A percentile compares a stretch with the other conserved stretches of the same genome.
These are phyloP conservation scores for Paramyrothecium roridum DNA, from an alignment of 2,329 filamentous ascomycete species.

Conservation along the genomic window DNA sequence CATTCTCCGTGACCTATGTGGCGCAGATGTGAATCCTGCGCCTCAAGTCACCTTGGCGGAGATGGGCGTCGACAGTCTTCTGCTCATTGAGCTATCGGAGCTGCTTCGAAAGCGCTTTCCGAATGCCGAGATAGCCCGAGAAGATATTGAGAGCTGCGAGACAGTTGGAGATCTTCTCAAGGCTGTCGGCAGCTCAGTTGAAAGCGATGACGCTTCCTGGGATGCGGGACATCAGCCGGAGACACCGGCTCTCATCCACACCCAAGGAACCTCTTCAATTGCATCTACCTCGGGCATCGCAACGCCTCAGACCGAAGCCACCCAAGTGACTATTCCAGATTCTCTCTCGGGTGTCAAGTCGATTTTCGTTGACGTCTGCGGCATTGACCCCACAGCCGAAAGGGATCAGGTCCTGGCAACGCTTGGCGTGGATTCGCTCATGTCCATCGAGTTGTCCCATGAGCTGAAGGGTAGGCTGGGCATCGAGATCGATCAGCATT, in stretches of 20 bases:
- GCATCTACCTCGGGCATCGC: neutral
- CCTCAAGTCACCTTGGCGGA: conserved; percentile 11
- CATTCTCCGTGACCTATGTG: conserved; percentile 50
- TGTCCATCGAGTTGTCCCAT: conserved; percentile 17
- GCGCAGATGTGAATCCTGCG: conserved; percentile 42
- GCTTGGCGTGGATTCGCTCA: conserved; percentile 20
- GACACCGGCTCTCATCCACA: neutral
- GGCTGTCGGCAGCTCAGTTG: neutral
- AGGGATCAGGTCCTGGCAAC: conserved; percentile 7
- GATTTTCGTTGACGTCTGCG: conserved; percentile 18
- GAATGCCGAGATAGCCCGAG: neutral
- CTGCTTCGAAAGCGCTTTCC: neutral
- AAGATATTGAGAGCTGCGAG: neutral
- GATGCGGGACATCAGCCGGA: neutral
- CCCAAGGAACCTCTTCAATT: neutral
- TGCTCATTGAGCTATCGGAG: conserved; percentile 19
- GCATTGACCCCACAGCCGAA: conserved; percentile 13
- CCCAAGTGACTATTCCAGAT: neutral
- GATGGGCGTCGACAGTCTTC: conserved; percentile 20
- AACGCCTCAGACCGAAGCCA: neutral
- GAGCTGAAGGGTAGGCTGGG: conserved; percentile 15
- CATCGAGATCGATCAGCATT: conserved; percentile 12
- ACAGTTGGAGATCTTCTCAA: neutral
- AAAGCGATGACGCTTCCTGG: neutral
- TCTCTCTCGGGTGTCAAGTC: conserved; percentile 2